Base-by-base conservation (phyloP, 2,329 filamentous ascomycete species). In the Sclerotinia nivalis region DNA sequence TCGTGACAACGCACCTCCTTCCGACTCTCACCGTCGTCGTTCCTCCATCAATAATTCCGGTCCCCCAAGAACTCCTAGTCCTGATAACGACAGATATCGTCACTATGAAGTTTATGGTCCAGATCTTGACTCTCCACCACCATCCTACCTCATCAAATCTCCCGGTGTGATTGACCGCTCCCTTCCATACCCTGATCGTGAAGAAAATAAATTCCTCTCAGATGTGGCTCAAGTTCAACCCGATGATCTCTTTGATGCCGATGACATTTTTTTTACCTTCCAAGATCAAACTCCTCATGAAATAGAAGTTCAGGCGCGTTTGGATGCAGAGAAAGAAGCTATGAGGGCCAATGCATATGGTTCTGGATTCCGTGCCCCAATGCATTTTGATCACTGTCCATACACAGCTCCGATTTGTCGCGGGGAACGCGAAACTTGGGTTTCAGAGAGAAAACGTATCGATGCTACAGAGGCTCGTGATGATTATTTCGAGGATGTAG, bases 111-210 rank as follows among this genome's bases (percentile, higher is more conserved):
- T 40, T 4, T 65, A 65, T 4, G n/a, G 9, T 2, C 47, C 61
- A 1, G 61, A 65, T 15, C 47, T 65, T 3, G 22, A 40, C 25
- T 65, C 61, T 7, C 61, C 61, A 40, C 61, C 61, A 6, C 61
- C 61, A 8, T 65, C 61, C 47, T 52, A 52, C 31, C 61, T 65
- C 22, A 40, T 65, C 34, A 52, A 52, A 13, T 65, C 61, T 1
- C 61, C 61, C 5, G 47, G 34, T 4, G 47, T 52, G 6, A 52
- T 52, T n/a, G 34, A 65, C 34, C 61, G 34, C 5, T 37, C 31
- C 10, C 31, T 65, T 28, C 47, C 61, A 4, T 65, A 65, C 49
- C 22, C 15, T 2, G 34, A 28, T 10, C 61, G 61, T 8, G 8
- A 15, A 25, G n/a, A 40, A 1, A n/a, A 40, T 10, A 20, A 28